These are phyloP conservation scores for Fonsecaea erecta DNA, from an alignment of 2,329 filamentous ascomycete species.

Conservation along the genomic window DNA sequence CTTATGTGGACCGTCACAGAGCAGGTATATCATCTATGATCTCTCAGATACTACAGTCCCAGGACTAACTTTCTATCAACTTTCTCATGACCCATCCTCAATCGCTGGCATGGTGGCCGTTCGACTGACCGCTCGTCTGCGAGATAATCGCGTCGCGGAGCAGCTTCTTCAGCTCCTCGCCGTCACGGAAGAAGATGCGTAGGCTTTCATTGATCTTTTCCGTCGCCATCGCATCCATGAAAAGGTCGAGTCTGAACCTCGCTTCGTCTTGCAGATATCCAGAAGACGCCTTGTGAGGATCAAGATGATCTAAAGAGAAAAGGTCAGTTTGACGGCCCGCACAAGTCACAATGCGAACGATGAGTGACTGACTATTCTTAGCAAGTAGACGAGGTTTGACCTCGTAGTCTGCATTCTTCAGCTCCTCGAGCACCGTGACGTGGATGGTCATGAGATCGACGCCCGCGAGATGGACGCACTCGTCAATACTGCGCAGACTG, in stretches of 20 bases:
- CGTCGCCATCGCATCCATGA: not conserved
- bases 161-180: not conserved
- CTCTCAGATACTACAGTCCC: not conserved
- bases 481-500: slow-evolving; percentile 1
- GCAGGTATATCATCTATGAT: not conserved
- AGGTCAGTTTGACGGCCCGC: not conserved
- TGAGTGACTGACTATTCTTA: not conserved
- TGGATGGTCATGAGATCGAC: slow-evolving; percentile 2
- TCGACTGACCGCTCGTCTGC: not conserved
- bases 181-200: not conserved
- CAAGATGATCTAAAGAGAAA: not conserved
- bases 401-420: not conserved
- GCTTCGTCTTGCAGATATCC: not conserved
- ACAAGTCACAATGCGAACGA: not conserved
- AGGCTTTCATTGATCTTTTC: slow-evolving; percentile 3
- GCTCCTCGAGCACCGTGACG: not conserved
- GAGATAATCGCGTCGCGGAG: not conserved
- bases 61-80: not conserved
- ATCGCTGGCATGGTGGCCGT: not conserved
- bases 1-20: not conserved
- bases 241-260: not conserved
- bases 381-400: not conserved
- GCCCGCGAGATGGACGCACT: not conserved
- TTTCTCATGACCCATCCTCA: not conserved
- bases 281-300: slow-evolving; percentile 4